These are phyloP conservation scores for Lentinula guzmanii DNA, from an alignment of 768 basidiomycete genomes.

Conservation along the genomic window DNA sequence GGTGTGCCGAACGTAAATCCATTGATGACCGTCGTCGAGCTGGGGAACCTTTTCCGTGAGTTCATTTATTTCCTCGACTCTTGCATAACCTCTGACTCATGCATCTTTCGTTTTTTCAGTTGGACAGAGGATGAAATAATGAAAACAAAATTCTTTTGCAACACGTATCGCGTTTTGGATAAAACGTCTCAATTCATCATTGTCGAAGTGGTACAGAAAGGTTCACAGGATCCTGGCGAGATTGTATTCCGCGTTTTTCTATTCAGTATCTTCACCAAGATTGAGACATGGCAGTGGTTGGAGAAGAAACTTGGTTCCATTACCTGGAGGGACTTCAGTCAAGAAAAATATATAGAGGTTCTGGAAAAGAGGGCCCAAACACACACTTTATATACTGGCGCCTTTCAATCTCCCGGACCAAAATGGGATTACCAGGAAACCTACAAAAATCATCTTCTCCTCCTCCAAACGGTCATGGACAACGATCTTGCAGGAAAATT, in stretches of 20 bases:
- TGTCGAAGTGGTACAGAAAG: slow-evolving; percentile 61
- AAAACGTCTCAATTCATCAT: slow-evolving; percentile 66
- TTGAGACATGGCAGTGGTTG: slow-evolving; percentile 67
- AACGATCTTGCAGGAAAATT: slow-evolving; percentile 45
- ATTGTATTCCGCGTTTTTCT: slow-evolving; percentile 65
- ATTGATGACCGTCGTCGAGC: slow-evolving; percentile 50
- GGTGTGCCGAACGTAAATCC: slow-evolving; percentile 50
- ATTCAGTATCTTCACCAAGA: slow-evolving; percentile 67
- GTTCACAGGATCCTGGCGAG: slow-evolving; percentile 53
- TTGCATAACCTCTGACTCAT: slow-evolving; percentile 13
- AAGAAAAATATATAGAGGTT: slow-evolving; percentile 45
- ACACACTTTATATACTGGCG: slow-evolving; percentile 53
- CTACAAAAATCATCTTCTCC: slow-evolving; percentile 57
- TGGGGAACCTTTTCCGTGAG: slow-evolving; percentile 48
- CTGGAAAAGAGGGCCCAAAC: slow-evolving; percentile 33
- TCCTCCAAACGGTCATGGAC: slow-evolving; percentile 57
- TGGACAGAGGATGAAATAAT: slow-evolving; percentile 69
- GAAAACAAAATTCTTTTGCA: slow-evolving; percentile 56
- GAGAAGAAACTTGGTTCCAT: slow-evolving; percentile 45
- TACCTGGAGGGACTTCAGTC: slow-evolving; percentile 55
- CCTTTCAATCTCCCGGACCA: slow-evolving; percentile 71
- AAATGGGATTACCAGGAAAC: slow-evolving; percentile 37
- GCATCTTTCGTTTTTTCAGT: slow-evolving; percentile 22
- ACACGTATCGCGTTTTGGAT: slow-evolving; percentile 71
- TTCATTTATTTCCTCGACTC: slow-evolving; percentile 6